A percentile compares a stretch with the other conserved stretches of the same genome.
These are phyloP conservation scores for Balakata baccata DNA, from an alignment of 345 rosid genomes.

Conservation along the genomic window DNA sequence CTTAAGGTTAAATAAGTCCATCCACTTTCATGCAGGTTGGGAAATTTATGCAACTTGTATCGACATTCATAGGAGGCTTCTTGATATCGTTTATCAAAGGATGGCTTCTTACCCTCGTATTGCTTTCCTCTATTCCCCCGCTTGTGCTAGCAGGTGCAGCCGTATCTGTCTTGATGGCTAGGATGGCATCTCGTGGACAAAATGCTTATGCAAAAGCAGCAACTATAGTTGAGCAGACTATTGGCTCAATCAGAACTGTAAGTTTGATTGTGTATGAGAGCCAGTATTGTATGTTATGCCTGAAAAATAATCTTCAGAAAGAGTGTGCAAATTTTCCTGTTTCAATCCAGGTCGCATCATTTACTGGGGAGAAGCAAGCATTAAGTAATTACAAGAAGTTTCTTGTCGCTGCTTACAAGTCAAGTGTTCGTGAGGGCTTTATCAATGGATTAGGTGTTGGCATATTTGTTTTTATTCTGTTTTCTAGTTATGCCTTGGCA, in stretches of 20 bases:
- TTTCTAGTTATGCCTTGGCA: constrained; percentile 48
- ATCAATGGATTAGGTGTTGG: constrained; percentile 55
- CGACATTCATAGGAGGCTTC: constrained; percentile 74
- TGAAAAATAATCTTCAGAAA: neutral
- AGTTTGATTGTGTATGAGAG: neutral
- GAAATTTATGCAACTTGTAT: constrained; percentile 61
- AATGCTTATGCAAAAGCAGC: constrained; percentile 73
- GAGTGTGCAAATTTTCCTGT: neutral
- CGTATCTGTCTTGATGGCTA: constrained; percentile 45
- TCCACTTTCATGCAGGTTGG: constrained; percentile 52
- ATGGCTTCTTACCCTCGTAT: constrained; percentile 73
- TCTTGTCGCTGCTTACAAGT: constrained; percentile 43
- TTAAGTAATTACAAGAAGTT: constrained; percentile 42
- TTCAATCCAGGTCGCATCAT: constrained; percentile 56
- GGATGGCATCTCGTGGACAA: constrained; percentile 61
- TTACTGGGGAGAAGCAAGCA: constrained; percentile 62
- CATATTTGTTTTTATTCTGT: constrained; percentile 26
- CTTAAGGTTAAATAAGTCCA: neutral
- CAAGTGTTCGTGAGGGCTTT: constrained; percentile 52
- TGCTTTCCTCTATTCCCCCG: constrained; percentile 64
- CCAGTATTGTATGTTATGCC: neutral
- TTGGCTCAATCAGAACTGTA: constrained; percentile 77
- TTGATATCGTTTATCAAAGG: constrained; percentile 62
- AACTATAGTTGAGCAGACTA: constrained; percentile 64
- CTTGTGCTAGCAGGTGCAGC: constrained; percentile 57